Base-by-base conservation (phyloP, 192 early-diverging fungal genomes). In the Piromyces sp. region DNA sequence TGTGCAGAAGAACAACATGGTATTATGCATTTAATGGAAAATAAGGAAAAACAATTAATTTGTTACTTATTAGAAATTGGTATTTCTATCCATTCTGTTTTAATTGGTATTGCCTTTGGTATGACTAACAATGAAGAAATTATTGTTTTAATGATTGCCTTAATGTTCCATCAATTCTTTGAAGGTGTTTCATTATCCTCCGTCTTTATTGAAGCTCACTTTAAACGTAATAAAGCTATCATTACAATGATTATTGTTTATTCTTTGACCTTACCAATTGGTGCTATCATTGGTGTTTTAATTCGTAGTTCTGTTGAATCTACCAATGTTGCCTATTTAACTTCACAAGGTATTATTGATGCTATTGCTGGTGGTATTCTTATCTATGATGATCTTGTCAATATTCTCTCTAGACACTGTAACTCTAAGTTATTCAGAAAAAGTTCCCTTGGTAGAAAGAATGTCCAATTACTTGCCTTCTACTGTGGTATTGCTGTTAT, bases 241-340 rank as follows among this genome's bases (percentile, higher is more conserved):
- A 79, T 80, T 30, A 84, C 83, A 4, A 82, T 79, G 81, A 79
- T 82, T 28, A 79, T 89, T 12, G 80, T 92, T 36, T 95, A 94
- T 85, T 87, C 91, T 1, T 28, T 91, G n/a, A 95, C 92, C 28
- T 96, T 95, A n/a, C 96, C 96, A 15, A 13, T 96, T 68, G 96
- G 96, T 30, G 87, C 93, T 79, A 89, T 87, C 0, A 88, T 96
- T 80, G 95, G 96, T n/a, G 92, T 96, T 80, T 91, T 85, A 40
- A 88, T 95, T 81, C 87, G 89, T 11, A 82, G 87, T 30, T 83
- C 91, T 13, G 92, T 92, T 86, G 86, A 92, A 28, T 88, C 89
- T 1, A 84, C 87, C 13, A 88, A 89, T 0, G 80, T 84, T 1
- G 82, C 86, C 0, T 84, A 91, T 9, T 84, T 96, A 30, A 79